Conservation (phyloP, 2,329 filamentous ascomycete species). For the Kalaharituber pfeilii region DNA sequence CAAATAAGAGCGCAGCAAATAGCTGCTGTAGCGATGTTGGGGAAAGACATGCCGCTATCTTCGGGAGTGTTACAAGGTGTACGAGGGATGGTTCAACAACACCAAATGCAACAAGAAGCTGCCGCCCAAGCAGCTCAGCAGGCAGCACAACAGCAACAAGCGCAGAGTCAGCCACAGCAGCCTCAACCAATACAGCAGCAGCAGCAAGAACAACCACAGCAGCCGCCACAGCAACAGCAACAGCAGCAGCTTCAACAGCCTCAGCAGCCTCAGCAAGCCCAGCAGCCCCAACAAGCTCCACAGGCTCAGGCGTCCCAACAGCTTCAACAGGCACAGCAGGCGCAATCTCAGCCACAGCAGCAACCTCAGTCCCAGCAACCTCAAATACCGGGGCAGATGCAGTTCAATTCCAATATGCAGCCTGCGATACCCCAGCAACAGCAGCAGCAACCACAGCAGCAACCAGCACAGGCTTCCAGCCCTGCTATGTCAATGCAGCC, state of each 20-base stretch:
- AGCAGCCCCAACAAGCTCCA: background rate
- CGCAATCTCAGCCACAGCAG: background rate
- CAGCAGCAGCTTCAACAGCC: background rate
- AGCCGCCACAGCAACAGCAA: background rate
- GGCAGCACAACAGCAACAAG: background rate
- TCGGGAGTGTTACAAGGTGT: background rate
- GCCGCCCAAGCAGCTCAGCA: background rate
- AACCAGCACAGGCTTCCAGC: conserved; percentile 5
- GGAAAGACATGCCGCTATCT: background rate
- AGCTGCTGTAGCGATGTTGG: background rate
- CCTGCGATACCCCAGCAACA: conserved; percentile 34
- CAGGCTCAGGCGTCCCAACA: background rate
- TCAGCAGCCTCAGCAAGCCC: background rate
- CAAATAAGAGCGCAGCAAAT: background rate
- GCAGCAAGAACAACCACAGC: background rate
- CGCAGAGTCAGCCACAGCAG: background rate
- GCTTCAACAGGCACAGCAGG: background rate
- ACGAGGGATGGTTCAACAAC: background rate
- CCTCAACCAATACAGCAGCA: background rate
- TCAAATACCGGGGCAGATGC: background rate
- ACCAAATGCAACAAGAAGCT: background rate
- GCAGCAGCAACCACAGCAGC: conserved; percentile 21
- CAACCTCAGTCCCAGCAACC: conserved; percentile 10
- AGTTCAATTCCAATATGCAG: conserved; percentile 19
- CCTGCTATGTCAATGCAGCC: background rate